Conservation (phyloP, 192 early-diverging fungal genomes). For the Coemansia sp. region DNA sequence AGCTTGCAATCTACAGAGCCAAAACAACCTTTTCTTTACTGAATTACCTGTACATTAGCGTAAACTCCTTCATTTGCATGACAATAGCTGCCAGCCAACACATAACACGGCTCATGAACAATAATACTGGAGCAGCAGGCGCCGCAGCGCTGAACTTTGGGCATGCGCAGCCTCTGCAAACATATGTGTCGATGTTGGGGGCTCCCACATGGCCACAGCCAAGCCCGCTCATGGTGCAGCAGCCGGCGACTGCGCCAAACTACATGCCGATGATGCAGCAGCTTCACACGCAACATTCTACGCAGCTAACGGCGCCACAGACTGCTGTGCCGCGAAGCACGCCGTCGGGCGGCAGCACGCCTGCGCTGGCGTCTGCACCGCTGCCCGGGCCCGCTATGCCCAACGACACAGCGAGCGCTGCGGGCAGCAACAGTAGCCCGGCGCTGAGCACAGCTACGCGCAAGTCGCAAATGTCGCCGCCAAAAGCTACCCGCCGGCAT, state of each 20-base stretch:
- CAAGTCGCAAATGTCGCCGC: conserved; percentile 25
- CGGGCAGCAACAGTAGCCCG: conserved; percentile 26
- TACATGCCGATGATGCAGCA: conserved; percentile 27
- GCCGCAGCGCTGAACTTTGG: background rate
- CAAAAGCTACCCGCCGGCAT: background rate
- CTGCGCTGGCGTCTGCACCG: conserved; percentile 16
- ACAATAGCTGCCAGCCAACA: no score
- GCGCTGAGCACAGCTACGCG: conserved; percentile 34
- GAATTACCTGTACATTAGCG: no score
- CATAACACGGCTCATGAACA: background rate
- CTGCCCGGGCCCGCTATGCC: background rate
- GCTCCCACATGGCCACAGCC: background rate
- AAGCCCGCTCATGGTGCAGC: conserved; percentile 1
- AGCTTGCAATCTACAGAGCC: no score
- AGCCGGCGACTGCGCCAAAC: background rate
- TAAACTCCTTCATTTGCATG: no score
- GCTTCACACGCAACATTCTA: conserved; percentile 3
- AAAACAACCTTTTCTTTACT: no score
- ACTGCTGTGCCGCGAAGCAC: background rate
- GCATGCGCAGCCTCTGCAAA: background rate
- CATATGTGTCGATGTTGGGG: background rate
- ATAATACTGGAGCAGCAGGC: background rate
- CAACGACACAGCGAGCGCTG: conserved; percentile 2
- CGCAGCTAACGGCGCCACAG: background rate
- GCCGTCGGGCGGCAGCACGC: conserved; percentile 13